Conservation (phyloP, 202 grass and related monocot genomes). For the Cymbopogon flexuosus region DNA sequence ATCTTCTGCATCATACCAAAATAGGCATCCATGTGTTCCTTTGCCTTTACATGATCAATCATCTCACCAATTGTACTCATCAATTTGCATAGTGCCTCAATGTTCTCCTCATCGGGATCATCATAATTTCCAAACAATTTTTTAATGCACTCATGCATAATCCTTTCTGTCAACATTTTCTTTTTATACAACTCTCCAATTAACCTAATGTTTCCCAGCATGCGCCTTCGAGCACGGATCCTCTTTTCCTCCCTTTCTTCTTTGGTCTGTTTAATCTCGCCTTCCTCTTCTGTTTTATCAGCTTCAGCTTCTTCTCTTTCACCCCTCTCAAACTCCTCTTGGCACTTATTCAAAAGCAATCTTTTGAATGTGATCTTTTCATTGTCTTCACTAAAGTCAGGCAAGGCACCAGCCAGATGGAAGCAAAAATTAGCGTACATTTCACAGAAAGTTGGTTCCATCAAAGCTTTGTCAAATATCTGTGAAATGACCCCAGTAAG, state of each 20-base stretch:
- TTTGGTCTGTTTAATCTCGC: constrained; percentile 69
- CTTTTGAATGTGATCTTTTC: constrained; percentile 96
- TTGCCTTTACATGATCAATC: constrained; percentile 88
- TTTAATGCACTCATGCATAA: constrained; percentile 98
- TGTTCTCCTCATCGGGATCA: constrained; percentile 76
- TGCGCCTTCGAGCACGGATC: constrained; percentile 62
- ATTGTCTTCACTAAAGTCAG: constrained; percentile 71
- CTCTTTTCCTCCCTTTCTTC: constrained; percentile 77
- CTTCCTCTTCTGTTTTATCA: constrained; percentile 86
- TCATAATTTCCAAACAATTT: constrained; percentile 68
- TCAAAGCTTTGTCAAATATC: constrained; percentile 99
- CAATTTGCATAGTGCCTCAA: constrained; percentile 95
- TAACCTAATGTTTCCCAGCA: constrained; percentile 96
- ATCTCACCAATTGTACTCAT: constrained; percentile 99
- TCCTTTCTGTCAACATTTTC: constrained; percentile 88
- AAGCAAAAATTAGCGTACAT: constrained; percentile 97
- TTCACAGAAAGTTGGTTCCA: constrained; percentile 98
- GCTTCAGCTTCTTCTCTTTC: constrained; percentile 93
- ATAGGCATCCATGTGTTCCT: constrained; percentile 94
- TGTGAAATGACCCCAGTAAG: constrained; percentile 89
- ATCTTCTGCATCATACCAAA: constrained; percentile 68
- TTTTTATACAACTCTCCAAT: constrained; percentile 99
- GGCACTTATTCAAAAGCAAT: constrained; percentile 88
- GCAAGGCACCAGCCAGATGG: constrained; percentile 57
- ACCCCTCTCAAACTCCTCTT: constrained; percentile 96